Evolutionary conservation across 352 stramenopile genomes (phyloP), one percentile per base, ranked within the genome.

Genomic region (Phytopythium kandeliae): DNA sequence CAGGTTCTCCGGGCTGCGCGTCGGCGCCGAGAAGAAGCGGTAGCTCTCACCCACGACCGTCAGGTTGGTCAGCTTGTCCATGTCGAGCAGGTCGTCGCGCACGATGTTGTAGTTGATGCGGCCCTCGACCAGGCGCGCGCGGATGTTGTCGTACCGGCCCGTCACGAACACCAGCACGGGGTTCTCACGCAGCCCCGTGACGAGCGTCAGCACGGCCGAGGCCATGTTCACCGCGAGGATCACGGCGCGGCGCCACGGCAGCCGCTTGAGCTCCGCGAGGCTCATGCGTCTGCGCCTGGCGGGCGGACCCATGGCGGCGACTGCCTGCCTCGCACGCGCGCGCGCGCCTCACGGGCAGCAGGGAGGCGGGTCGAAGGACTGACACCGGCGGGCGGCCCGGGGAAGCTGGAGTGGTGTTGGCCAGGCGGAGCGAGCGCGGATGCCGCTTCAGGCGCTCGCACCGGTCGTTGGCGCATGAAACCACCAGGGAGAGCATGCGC

Each of bases 101-200:
- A 55, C 49, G n/a, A 55, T 54, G 43, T 71, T 57, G 54, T 69
- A 71, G 53, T 71, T 71, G 53, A 75, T 62, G 3, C 36, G 48
- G 4, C 62, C 57, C 0, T 61, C 45, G 7, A 51, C 3, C 11
- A 78, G 34, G 0, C 67, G 61, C 30, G 57, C 37, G 25, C 64
- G 64, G 25, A 74, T 56, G 16, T 51, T 33, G 25, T 69, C 62
- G 54, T 78, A 74, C 10, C 55, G 54, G 7, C 65, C 57, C 1
- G 58, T 55, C 10, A 66, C 31, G 28, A 62, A 49, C 24, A 72
- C 56, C 16, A 72, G 30, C 10, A 78, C 33, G 19, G 68, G 64
- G 54, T 78, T 74, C 49, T 78, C 65, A 3, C 58, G 63, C 42
- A 78, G 46, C 0, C 68, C 68, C 31, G 65, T 72, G 24, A 70